Evolutionary conservation across 2,329 filamentous ascomycete species (phyloP), one percentile per base, ranked within the genome.

Genomic region (Chaetomium sp.): DNA sequence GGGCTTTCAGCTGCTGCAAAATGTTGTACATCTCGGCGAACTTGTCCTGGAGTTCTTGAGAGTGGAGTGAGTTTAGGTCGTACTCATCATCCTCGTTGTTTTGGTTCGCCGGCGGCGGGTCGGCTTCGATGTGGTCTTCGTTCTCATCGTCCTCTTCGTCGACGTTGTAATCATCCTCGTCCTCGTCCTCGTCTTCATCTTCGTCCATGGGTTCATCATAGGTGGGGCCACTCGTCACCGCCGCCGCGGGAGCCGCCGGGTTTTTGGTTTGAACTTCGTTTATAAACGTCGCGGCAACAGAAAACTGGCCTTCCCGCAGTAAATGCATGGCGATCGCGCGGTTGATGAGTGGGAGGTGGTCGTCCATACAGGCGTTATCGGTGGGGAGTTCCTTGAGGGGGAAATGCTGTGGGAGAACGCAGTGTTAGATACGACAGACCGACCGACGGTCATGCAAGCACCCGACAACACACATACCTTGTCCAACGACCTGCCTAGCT

Each of bases 301-400:
- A 80, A 70, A 99, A 99, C 68, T 96, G 88, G 49, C 94, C 94
- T 73, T 97, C 92, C 42, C 94, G 88, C 41, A 99, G 80, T 27
- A 99, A 80, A 68, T 99, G 94, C 91, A 97, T 96, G 8, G 89
- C 89, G 64, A 99, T 95, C 6, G 94, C 92, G 55, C 91, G 84
- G 72, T 96, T 95, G 68, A 97, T 89, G 10, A 96, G 78, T 12
- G 80, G 77, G 4, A 87, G 80, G 62, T 95, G 85, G 19, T 85
- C 81, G 1, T 83, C 85, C 70, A 96, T 84, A 37, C 85, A 87
- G 71, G 95, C 90, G 65, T 90, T 85, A 56, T 91, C 88, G 66
- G 84, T 87, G 11, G 86, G 88, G 0, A 92, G 83, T 11, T 88
- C 76, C 11, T 85, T 82, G 8, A 70, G 65, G 4, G 75, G 77